These are phyloP conservation scores for Yamadazyma sp. DNA, from an alignment of 1,139 yeast species.

Conservation along the genomic window DNA sequence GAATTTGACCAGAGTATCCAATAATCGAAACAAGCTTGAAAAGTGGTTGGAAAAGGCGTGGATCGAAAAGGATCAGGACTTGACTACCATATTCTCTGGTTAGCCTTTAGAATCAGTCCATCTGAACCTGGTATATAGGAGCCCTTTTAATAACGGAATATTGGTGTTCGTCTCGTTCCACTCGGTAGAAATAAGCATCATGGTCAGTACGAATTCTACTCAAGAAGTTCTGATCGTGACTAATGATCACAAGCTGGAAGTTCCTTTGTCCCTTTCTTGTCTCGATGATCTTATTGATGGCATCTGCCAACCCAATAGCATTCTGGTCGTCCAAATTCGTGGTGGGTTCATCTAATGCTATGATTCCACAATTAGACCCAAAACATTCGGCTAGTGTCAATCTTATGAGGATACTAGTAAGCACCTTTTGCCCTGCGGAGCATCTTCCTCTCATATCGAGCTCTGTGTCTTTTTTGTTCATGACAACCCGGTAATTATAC, in stretches of 20 bases:
- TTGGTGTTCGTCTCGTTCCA: constrained; percentile 78
- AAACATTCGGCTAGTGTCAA: constrained; percentile 94
- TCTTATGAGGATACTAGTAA: constrained; percentile 89
- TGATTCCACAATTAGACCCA: constrained; percentile 92
- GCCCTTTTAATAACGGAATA: constrained; percentile 64
- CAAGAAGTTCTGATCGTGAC: constrained; percentile 92
- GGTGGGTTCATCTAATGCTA: constrained; percentile 97
- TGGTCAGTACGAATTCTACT: constrained; percentile 83
- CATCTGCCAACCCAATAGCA: constrained; percentile 81
- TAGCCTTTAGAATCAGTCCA: constrained; percentile 4
- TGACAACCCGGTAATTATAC: constrained; percentile 90
- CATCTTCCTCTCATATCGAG: constrained; percentile 98
- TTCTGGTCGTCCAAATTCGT: constrained; percentile 92
- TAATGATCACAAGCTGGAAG: constrained; percentile 90
- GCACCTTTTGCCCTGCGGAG: constrained; percentile 96
- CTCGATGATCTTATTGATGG: constrained; percentile 74
- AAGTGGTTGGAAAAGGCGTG: constrained; percentile 72
- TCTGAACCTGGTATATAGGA: constrained; percentile 42
- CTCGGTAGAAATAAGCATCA: constrained; percentile 86
- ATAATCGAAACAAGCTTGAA: constrained; percentile 32
- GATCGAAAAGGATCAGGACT: constrained; percentile 60
- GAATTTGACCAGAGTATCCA: constrained; percentile 9
- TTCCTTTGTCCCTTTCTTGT: constrained; percentile 76
- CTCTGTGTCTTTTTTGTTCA: constrained; percentile 90
- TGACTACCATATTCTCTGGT: constrained; percentile 4